Conservation (phyloP, 352 stramenopile species). For the Phytopythium mirpurense region DNA sequence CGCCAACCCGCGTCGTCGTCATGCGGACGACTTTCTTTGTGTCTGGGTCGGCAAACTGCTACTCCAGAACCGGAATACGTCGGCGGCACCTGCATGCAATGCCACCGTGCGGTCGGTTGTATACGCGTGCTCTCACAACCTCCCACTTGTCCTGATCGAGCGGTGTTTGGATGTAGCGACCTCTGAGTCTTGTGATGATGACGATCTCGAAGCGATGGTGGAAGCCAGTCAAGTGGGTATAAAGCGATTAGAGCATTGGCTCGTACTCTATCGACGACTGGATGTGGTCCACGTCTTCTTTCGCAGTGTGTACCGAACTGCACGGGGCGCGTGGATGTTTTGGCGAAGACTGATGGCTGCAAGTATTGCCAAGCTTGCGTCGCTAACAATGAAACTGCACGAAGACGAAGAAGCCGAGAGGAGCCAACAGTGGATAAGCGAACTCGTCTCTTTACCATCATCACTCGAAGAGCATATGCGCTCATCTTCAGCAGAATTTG, state of each 20-base stretch:
- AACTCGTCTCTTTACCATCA: not conserved
- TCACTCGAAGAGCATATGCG: not conserved
- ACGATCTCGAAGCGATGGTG: not conserved
- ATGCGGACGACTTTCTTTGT: not conserved
- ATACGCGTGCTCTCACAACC: constrained; percentile 22
- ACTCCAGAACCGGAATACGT: not conserved
- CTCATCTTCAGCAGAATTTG: not conserved
- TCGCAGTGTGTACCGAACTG: not conserved
- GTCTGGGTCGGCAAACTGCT: not conserved
- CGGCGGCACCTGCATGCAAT: not conserved
- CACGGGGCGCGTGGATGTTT: not conserved
- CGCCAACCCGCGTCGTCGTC: not conserved
- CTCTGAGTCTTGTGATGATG: not conserved
- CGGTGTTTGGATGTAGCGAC: constrained; percentile 5
- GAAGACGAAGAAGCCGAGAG: not conserved
- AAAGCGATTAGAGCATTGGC: constrained; percentile 25
- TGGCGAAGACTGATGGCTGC: constrained; percentile 3
- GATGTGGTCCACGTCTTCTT: constrained; percentile 19
- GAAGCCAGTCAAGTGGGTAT: constrained; percentile 14
- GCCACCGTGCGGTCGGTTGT: constrained; percentile 15
- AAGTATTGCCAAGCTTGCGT: not conserved
- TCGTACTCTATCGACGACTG: constrained; percentile 13
- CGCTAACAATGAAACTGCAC: not conserved
- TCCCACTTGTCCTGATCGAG: constrained; percentile 13
- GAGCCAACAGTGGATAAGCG: not conserved